Conservation (phyloP, 2,329 filamentous ascomycete species). For the Fusarium proliferatum region DNA sequence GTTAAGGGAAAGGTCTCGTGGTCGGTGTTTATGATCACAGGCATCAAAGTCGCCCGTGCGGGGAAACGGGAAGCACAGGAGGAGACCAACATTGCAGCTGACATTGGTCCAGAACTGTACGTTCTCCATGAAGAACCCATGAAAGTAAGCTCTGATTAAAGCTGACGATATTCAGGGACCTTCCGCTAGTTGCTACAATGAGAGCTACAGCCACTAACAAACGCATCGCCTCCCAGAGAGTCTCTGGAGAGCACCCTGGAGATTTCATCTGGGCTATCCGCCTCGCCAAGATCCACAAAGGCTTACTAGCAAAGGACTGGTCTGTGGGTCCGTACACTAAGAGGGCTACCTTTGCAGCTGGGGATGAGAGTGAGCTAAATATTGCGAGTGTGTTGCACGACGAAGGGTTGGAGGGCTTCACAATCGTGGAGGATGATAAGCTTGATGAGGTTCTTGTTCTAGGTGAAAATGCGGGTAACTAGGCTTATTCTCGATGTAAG, state of each 20-base stretch:
- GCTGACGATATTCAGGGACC: not conserved
- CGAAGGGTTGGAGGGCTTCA: not conserved
- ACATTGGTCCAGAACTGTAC: not conserved
- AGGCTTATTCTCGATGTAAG: fast-evolving
- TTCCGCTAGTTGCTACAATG: not conserved
- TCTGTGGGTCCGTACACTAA: not conserved
- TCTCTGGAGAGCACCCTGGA: fast-evolving
- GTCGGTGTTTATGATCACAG: not conserved
- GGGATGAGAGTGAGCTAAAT: not conserved
- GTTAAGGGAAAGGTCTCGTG: not conserved
- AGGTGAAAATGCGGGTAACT: fast-evolving
- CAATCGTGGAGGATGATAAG: not conserved
- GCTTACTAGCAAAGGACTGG: not conserved
- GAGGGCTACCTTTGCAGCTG: not conserved
- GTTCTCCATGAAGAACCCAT: too few species aligned
- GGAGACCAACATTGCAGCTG: fast-evolving
- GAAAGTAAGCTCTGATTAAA: fast-evolving
- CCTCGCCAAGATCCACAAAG: not conserved
- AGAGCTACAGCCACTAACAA: not conserved
- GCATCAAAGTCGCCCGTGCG: not conserved
- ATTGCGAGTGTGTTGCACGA: fast-evolving
- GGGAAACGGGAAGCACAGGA: not conserved
- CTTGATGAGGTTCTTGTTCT: not conserved
- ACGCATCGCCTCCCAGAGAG: fast-evolving
- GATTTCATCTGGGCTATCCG: not conserved